Percentiles rank a stretch among this genome's conserved stretches.
These are phyloP conservation scores for Crithidia thermophila DNA, from an alignment of 208 protist genomes.

Conservation along the genomic window DNA sequence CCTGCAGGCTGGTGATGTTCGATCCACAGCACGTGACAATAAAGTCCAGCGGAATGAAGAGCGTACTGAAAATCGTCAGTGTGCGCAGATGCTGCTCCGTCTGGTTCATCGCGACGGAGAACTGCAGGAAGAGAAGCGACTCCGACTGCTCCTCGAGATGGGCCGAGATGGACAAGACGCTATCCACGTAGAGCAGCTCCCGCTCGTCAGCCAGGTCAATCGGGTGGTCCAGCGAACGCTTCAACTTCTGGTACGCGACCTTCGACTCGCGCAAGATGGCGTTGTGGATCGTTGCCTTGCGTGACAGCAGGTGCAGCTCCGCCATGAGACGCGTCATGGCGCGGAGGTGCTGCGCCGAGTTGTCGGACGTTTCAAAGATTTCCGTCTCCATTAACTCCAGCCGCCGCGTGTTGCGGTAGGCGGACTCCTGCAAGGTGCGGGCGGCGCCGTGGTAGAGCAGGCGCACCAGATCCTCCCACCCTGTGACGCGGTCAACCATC, in stretches of 20 bases:
- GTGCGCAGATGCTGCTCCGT: conserved; percentile 59
- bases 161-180: conserved; percentile 38
- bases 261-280: conserved; percentile 54
- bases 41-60: conserved; percentile 70
- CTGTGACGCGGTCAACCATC: conserved; percentile 18
- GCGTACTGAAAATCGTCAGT: conserved; percentile 65
- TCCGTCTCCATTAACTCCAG: conserved; percentile 56
- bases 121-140: conserved; percentile 60
- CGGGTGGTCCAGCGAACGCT: conserved; percentile 28
- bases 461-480: conserved; percentile 48
- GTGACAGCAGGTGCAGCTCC: conserved; percentile 52
- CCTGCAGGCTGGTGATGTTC: conserved; percentile 30
- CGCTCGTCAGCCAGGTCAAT: conserved; percentile 30
- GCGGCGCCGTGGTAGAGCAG: conserved; percentile 44
- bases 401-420: conserved; percentile 40
- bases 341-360: conserved; percentile 11
- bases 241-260: conserved; percentile 41
- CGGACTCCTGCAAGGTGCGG: conserved; percentile 35
- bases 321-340: conserved; percentile 38
- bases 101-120: conserved; percentile 56
- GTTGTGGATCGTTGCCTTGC: conserved; percentile 43
- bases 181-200: conserved; percentile 40
- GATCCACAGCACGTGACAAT: conserved; percentile 51
- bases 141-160: conserved; percentile 61
- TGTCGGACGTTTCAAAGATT: conserved; percentile 32